A percentile compares a stretch with the other conserved stretches of the same genome.
Evolutionary conservation across 179 eudicot genomes (phyloP).

Genomic region (Beta lomatogona): DNA sequence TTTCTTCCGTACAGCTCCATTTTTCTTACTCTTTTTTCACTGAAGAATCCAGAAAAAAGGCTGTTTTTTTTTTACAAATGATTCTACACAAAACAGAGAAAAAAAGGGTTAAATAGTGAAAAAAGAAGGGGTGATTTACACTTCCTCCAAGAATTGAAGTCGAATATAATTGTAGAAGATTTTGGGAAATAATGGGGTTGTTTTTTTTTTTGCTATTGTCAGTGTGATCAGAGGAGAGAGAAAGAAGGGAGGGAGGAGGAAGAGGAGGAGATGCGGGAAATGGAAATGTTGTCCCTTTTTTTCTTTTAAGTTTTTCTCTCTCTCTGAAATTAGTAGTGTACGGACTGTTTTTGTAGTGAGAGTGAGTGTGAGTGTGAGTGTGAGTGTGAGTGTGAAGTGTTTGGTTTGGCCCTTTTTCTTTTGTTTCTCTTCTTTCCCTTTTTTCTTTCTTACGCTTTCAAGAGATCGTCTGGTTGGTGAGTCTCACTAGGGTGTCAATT

Average conservation of each 20-base stretch:
- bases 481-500: too few species aligned
- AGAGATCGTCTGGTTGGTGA: too few species aligned
- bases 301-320: not conserved
- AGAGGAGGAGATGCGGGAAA: not conserved
- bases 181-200: not conserved
- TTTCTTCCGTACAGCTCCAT: conserved; percentile 81
- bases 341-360: conserved; percentile 2
- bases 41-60: not conserved
- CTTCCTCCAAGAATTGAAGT: not conserved
- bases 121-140: not conserved
- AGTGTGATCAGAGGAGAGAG: not conserved
- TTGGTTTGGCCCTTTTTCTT: not conserved
- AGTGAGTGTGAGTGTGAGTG: not conserved
- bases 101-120: too few species aligned
- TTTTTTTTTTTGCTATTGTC: not conserved
- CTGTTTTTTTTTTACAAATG: not conserved
- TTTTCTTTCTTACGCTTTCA: too few species aligned
- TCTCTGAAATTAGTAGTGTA: not conserved
- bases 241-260: not conserved
- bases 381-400: not conserved
- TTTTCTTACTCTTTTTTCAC: not conserved
- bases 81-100: conserved; percentile 5
- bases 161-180: not conserved
- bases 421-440: too few species aligned
- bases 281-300: not conserved